Percentiles rank a stretch among this genome's conserved stretches.
phyloP scores from a whole-genome alignment of 169 alveolate species.

The Eimeria praecox region DNA sequence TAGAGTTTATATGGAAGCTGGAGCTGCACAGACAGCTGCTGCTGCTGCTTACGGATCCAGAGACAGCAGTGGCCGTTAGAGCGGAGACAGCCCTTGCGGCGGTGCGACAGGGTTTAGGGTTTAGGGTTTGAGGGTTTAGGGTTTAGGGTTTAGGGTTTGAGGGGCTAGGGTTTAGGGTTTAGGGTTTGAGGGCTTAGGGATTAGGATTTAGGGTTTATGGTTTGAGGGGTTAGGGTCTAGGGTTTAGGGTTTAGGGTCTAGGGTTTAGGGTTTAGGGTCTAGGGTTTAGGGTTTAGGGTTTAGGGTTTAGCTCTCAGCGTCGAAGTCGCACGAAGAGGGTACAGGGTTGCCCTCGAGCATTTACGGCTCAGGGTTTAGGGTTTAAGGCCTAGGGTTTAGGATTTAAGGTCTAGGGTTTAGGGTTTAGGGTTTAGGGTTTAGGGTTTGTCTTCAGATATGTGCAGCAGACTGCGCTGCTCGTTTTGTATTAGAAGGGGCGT shows the following conservation, averaged over 20 bases:
- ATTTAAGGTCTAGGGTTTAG: background rate
- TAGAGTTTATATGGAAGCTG: conserved; percentile 8
- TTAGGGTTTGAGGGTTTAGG: background rate
- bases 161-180: background rate
- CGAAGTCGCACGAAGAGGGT: too few species aligned
- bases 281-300: background rate
- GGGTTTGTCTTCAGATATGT: conserved; percentile 20
- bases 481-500: conserved; percentile 18
- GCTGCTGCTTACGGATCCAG: background rate
- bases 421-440: background rate
- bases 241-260: background rate
- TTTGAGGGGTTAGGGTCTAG: background rate
- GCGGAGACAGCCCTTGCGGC: conserved; percentile 53
- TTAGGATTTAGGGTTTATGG: background rate
- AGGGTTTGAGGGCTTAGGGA: background rate
- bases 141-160: background rate
- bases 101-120: background rate
- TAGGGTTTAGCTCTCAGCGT: background rate
- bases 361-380: background rate
- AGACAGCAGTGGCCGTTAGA: conserved; percentile 27
- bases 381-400: background rate
- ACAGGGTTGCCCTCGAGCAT: too few species aligned
- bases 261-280: background rate
- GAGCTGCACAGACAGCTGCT: conserved; percentile 33
- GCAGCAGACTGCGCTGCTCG: background rate